phyloP scores from a whole-genome alignment of 163 green algal species.

The Scenedesmus sp. region DNA sequence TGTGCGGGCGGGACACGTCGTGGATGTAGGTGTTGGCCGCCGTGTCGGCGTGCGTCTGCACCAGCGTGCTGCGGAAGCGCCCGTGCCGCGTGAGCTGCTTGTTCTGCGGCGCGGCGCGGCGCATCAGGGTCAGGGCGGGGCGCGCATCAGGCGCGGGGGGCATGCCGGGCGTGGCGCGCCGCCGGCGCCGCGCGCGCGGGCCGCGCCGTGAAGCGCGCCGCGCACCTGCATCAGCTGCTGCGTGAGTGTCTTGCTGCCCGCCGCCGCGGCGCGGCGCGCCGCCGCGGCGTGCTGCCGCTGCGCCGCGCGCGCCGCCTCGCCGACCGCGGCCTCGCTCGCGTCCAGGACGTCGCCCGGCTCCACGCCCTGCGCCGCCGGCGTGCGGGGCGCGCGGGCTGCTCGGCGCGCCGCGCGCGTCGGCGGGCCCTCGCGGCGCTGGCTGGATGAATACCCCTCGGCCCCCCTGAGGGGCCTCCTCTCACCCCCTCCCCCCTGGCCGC shows the following conservation, averaged over 20 bases:
- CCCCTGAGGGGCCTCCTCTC: background rate
- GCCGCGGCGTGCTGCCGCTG: background rate
- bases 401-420: no score
- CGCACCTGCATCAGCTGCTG: slow-evolving; percentile 28
- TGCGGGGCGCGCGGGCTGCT: no score
- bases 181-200: no score
- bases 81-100: slow-evolving; percentile 28
- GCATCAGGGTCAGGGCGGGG: background rate
- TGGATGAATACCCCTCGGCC: background rate
- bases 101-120: background rate
- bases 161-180: no score
- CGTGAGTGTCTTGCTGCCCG: background rate
- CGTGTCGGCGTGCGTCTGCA: slow-evolving; percentile 29
- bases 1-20: background rate
- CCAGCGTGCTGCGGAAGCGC: slow-evolving; percentile 17
- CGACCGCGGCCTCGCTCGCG: background rate
- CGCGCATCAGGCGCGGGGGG: background rate
- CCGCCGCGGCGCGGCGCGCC: background rate
- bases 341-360: slow-evolving; percentile 13
- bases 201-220: no score
- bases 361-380: slow-evolving; percentile 8
- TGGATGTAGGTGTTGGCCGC: slow-evolving; percentile 5
- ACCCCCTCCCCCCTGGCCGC: no score
- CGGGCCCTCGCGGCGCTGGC: no score
- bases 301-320: background rate